Evolutionary conservation across 2,329 filamentous ascomycete genomes (phyloP), one percentile per base, ranked within the genome.

Genomic region (Verticillium albo-atrum): DNA sequence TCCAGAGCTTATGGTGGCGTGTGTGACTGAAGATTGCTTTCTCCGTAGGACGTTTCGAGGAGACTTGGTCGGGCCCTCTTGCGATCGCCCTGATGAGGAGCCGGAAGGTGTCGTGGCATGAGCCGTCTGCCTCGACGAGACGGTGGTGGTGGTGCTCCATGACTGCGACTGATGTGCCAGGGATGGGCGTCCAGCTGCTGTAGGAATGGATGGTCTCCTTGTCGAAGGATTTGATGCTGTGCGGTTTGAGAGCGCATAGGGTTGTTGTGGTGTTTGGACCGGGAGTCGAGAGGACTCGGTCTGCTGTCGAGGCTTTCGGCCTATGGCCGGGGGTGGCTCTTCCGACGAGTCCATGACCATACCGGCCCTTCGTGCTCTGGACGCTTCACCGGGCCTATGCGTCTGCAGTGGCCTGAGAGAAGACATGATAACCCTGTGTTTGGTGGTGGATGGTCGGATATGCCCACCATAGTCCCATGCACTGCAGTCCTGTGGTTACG

Each of bases 11-110:
- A 67, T 64, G 6, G 69, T 62, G 25, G 79, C 74, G 58, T 75
- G 74, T 2, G 79, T 71, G 42, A 80, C 68, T 12, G 75, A 76
- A 15, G 81, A 79, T 58, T 78, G 76, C 67, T 84, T 85, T 64
- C 79, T 77, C 64, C 79, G 74, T 54, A 84, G 68, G 9, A 79
- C 73, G 65, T 78, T 80, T 47, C 76, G 76, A 27, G 70, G 68
- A 53, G 72, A 70, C 32, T 69, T 74, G 26, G 67, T 58, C 23
- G 63, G 64, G 50, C 68, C 69, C 47, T 73, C 71, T 47, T 72
- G 67, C 0, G 72, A 75, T 32, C 69, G 72, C 53, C 69, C 67
- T 4, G 73, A 71, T 5, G 71, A 68, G 17, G 72, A 70, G 25
- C 71, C 72, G 14, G 69, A 68, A 34, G 69, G 68, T 47, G 67